Base-by-base conservation (phyloP, 495 filamentous ascomycete species). In the Geoglossum glabrum region DNA sequence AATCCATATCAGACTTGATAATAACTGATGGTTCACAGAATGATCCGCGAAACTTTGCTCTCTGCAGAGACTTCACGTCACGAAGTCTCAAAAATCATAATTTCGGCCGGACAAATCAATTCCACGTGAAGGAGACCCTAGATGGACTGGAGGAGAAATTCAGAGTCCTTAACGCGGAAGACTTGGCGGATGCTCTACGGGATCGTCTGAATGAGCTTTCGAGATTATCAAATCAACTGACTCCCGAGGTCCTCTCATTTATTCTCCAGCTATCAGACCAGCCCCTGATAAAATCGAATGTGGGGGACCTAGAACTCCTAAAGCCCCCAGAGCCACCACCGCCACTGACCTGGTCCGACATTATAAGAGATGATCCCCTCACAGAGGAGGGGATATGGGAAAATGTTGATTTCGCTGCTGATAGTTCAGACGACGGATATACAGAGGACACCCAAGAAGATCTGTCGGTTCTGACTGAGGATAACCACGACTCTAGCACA, bases 61-160 rank as follows among this genome's bases (percentile, higher is more conserved):
- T 67, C 5, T 67, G 70, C 66, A 75, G 64, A 71, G 83, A 70
- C 11, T 36, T 59, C 19, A 72, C 73, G n/a, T 70, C 74, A 0
- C 75, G 73, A 15, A 74, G 66, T 40, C 66, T 90, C 38, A 73
- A 75, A 56, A 69, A 80, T 36, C 73, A 83, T 55, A 75, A 71
- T 36, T 83, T 84, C 71, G 73, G 72, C 23, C 80, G 88, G 34
- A 87, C 82, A 0, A 92, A 96, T 70, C 90, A 93, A 63, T 98
- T 96, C 66, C 86, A 87, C 31, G 80, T 95, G 13, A 69, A 78
- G 26, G 75, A 76, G 19, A 80, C 77, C 34, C 75, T 94, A 5
- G 78, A 83, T 25, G 92, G 92, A 2, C 73, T 94, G 19, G 84
- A 87, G 60, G 92, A 98, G 68, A 90, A 90, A 63, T 94, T 94